A percentile compares a stretch with the other conserved stretches of the same genome.
Conservation (phyloP, 192 early-diverging fungal species). For the Rhizophagus prolifer region DNA sequence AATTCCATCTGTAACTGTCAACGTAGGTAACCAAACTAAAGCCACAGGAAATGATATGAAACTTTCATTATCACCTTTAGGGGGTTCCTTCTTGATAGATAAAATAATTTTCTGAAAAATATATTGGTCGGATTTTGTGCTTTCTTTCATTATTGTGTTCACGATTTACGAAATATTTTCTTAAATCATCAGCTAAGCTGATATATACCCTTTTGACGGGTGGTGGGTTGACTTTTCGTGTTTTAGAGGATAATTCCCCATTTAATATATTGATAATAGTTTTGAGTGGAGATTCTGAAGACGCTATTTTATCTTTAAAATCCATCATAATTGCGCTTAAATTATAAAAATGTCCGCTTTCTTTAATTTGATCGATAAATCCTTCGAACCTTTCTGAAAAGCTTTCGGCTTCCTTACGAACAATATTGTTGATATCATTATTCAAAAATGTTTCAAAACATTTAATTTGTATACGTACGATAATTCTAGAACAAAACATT, state of each 20-base stretch:
- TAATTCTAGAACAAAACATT: neutral
- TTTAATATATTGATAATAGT: neutral
- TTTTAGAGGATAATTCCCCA: neutral
- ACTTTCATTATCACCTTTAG: neutral
- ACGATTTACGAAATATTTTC: neutral
- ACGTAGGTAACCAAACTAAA: slow-evolving; percentile 18
- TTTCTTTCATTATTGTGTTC: neutral
- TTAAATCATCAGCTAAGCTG: slow-evolving; percentile 17
- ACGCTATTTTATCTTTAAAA: neutral
- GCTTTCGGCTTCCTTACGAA: slow-evolving; percentile 3
- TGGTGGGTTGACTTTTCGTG: no score
- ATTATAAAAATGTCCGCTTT: neutral
- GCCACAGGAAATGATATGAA: neutral
- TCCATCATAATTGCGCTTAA: neutral
- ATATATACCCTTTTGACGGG: neutral
- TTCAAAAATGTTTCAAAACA: neutral
- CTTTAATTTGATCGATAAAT: neutral
- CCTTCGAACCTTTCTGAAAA: neutral
- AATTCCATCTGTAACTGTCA: neutral
- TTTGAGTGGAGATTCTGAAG: neutral
- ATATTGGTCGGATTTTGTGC: neutral
- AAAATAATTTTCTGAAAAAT: neutral
- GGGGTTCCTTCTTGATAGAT: neutral
- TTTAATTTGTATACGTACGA: slow-evolving; percentile 12
- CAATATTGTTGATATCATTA: neutral